Conservation (phyloP, 2,329 filamentous ascomycete genomes). For the Pseudogymnoascus sp. region DNA sequence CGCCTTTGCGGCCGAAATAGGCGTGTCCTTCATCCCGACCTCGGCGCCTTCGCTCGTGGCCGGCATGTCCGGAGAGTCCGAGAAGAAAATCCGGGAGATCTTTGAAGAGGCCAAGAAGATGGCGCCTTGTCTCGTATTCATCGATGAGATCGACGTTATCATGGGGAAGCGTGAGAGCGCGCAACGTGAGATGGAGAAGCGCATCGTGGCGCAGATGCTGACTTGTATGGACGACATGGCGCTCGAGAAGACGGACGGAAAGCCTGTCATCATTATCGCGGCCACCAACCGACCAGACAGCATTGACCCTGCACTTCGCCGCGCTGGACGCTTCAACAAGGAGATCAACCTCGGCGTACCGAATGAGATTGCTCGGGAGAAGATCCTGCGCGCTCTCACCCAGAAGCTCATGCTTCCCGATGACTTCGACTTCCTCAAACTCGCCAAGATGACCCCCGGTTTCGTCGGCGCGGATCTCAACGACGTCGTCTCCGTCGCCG, state of each 20-base stretch:
- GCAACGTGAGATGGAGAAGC: conserved; percentile 81
- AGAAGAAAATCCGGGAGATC: conserved; percentile 75
- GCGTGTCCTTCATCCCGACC: conserved; percentile 73
- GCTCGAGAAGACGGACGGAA: conserved; percentile 61
- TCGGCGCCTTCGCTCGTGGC: conserved; percentile 74
- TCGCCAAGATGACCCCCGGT: conserved; percentile 81
- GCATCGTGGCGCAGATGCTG: conserved; percentile 74
- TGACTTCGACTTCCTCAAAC: conserved; percentile 62
- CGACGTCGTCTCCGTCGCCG: conserved; percentile 42
- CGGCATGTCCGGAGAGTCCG: conserved; percentile 82
- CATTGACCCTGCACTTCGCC: conserved; percentile 68
- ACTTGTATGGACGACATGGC: conserved; percentile 80
- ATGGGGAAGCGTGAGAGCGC: conserved; percentile 76
- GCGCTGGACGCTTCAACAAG: conserved; percentile 69
- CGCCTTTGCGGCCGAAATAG: conserved; percentile 67
- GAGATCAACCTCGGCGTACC: conserved; percentile 86
- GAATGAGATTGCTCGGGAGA: conserved; percentile 65
- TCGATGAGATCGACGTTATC: conserved; percentile 88
- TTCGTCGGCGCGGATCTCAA: conserved; percentile 89
- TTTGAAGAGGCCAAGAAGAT: conserved; percentile 82
- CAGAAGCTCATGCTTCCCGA: conserved; percentile 54
- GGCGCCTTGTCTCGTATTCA: conserved; percentile 83
- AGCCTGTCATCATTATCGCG: conserved; percentile 80
- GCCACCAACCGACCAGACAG: conserved; percentile 85
- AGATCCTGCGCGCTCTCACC: conserved; percentile 69